Evolutionary conservation across 2,329 filamentous ascomycete species (phyloP).

Genomic region (Diaporthe eres): DNA sequence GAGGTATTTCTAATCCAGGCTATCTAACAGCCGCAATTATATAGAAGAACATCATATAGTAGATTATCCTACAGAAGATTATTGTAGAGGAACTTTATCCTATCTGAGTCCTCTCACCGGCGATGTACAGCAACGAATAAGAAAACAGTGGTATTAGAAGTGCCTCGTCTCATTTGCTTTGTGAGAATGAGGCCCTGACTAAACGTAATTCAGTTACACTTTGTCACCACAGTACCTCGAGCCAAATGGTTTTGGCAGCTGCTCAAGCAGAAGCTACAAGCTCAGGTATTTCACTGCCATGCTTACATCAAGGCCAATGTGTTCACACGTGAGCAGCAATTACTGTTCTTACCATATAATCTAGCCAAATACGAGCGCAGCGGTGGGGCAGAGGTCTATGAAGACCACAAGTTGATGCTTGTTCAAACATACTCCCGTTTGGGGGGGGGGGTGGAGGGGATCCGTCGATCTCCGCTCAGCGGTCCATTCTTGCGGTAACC

Average conservation of each 20-base stretch:
- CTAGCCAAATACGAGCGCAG: background rate
- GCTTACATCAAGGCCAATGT: background rate
- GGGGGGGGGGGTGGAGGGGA: no score
- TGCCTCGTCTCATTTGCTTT: no score
- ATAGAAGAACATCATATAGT: background rate
- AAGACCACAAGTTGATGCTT: background rate
- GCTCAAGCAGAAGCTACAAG: background rate
- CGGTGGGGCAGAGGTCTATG: no score
- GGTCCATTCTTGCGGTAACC: no score
- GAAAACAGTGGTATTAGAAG: no score
- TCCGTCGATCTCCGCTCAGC: no score
- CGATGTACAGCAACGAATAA: no score
- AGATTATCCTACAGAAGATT: background rate
- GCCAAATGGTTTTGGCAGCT: no score
- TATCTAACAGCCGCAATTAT: background rate
- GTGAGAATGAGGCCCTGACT: background rate
- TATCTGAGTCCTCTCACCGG: no score
- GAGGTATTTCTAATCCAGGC: background rate
- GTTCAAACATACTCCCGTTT: no score
- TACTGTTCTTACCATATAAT: background rate
- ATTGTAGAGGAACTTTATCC: background rate
- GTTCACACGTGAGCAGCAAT: background rate
- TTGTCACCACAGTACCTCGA: background rate
- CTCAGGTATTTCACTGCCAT: background rate
- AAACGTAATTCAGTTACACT: background rate